Base-by-base conservation (phyloP, 345 rosid genomes). In the Boechera divaricarpa region DNA sequence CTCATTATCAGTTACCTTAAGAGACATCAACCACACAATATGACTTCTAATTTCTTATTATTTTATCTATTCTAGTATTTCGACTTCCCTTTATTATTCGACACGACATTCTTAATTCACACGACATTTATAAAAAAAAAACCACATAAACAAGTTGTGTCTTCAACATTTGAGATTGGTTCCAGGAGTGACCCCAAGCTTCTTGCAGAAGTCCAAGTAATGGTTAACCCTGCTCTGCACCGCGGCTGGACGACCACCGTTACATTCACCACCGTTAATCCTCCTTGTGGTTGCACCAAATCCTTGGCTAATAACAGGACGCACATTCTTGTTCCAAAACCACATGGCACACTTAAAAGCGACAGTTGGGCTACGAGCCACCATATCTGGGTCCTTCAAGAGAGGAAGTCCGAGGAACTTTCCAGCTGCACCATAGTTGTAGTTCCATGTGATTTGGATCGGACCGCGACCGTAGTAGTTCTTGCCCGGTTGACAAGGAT, bases 381-480 rank as follows among this genome's bases (percentile, higher is more conserved):
- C 90, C 10, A 68, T 78, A 53, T 83, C 90, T 1, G 92, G 92
- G 38, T 86, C 52, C 47, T 38, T 63, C 38, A 88, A 59, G 8
- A 82, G 82, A 13, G 86, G 83, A 10, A 88, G 80, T 21, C 65
- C 72, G 6, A 88, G 67, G 70, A 57, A 77, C 7, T 67, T 26
- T 18, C 89, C 91, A 1, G 86, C 88, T 4, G 84, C 73, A 3
- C 91, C 88, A 31, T 88, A 88, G 74, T 88, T 86, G 67, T 83
- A 81, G 72, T 88, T 88, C 83, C 88, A 83, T 26, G 88, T 70
- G 45, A 86, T 75, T 61, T 86, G 88, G 26, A 88, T 42, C 13
- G 88, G 92, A 56, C 92, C 89, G 0, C 88, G 90, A 6, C 92
- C 88, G 2, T 79, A 85, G 83, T 88, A 85, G 32, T 44, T 39